Evolutionary conservation across 2,329 filamentous ascomycete species (phyloP).

Genomic region (Nannizziopsis arthrosporioides): DNA sequence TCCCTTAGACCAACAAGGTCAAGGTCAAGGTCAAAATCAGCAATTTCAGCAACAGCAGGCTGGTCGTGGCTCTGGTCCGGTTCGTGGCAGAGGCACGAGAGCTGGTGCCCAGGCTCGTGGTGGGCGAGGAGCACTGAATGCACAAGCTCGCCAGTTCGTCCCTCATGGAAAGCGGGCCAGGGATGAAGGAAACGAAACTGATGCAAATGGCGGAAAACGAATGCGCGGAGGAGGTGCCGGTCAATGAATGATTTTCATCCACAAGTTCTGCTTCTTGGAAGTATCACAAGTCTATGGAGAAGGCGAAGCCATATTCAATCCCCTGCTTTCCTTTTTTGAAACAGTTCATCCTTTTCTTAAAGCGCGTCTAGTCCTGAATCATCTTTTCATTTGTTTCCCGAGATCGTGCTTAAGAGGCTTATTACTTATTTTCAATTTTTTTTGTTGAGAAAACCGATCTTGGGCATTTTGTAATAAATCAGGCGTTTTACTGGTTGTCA

Average conservation of each 20-base stretch:
- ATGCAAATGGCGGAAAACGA: slow-evolving; percentile 36
- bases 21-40: slow-evolving; percentile 19
- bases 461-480: too few relatives aligned
- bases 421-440: too few relatives aligned
- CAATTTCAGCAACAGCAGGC: slow-evolving; percentile 22
- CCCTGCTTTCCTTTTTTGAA: not conserved
- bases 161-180: slow-evolving; percentile 45
- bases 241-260: not conserved
- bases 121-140: slow-evolving; percentile 36
- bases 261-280: not conserved
- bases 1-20: slow-evolving; percentile 12
- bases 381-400: not conserved
- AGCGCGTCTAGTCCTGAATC: not conserved
- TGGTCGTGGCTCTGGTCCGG: slow-evolving; percentile 29
- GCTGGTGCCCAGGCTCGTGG: slow-evolving; percentile 29
- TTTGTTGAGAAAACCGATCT: too few relatives aligned
- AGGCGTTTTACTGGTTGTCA: too few relatives aligned
- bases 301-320: not conserved
- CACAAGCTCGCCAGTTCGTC: slow-evolving; percentile 44
- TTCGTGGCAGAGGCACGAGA: slow-evolving; percentile 30
- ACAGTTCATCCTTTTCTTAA: not conserved
- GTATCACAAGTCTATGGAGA: not conserved
- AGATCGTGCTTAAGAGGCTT: too few relatives aligned
- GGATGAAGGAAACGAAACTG: slow-evolving; percentile 38
- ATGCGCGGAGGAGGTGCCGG: slow-evolving; percentile 32